phyloP scores from a whole-genome alignment of 2,329 filamentous ascomycete genomes.

The Penicillium sp. region DNA sequence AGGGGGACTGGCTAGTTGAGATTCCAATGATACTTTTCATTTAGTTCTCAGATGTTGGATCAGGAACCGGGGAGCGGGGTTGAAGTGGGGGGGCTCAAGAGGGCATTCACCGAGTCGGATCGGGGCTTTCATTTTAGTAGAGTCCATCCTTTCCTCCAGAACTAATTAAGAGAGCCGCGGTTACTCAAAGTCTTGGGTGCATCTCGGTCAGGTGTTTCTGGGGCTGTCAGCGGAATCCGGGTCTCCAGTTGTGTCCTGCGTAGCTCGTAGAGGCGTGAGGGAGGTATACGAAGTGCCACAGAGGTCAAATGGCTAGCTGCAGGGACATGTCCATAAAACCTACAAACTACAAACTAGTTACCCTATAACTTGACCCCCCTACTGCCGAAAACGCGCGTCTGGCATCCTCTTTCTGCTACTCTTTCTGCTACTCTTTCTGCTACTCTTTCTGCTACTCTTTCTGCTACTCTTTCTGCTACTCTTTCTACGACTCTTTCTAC shows the following conservation, averaged over 20 bases:
- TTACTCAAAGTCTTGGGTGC: neutral
- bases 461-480: no score
- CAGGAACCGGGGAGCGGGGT: constrained; percentile 19
- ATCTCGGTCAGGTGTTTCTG: neutral
- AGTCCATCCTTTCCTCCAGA: neutral
- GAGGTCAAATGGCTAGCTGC: neutral
- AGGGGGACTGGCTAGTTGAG: neutral
- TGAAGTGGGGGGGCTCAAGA: constrained; percentile 12
- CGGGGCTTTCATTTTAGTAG: neutral
- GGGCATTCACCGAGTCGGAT: neutral
- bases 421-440: no score
- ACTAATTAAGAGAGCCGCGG: neutral
- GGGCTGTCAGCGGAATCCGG: neutral
- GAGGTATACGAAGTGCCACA: neutral
- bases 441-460: no score
- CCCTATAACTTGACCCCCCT: no score
- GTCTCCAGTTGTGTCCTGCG: neutral
- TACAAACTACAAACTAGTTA: no score
- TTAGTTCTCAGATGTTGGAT: constrained; percentile 7
- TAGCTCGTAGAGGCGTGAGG: neutral
- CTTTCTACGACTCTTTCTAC: no score
- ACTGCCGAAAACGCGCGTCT: no score
- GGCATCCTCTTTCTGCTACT: no score
- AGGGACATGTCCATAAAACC: neutral
- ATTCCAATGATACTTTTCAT: neutral